These are phyloP conservation scores for Eudorina sp. DNA, from an alignment of 139 green algal genomes.

Conservation along the genomic window DNA sequence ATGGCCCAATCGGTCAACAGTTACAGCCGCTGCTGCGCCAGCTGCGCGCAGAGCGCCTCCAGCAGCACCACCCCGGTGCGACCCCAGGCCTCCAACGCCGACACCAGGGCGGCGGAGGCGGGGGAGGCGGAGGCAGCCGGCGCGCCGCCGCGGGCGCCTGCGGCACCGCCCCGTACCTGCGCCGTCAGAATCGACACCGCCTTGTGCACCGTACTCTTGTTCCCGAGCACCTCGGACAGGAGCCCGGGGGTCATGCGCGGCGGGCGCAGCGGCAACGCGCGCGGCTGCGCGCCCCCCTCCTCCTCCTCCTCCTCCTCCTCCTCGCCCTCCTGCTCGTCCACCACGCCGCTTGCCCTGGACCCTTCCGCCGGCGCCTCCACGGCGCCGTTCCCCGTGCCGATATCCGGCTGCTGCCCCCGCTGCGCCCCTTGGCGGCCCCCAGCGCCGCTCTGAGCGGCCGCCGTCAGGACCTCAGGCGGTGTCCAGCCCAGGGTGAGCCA, in stretches of 20 bases:
- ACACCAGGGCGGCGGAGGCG: slow-evolving; percentile 5
- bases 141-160: neutral
- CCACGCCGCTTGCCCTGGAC: neutral
- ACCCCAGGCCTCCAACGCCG: slow-evolving; percentile 27
- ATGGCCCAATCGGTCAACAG: neutral
- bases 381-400: too few relatives aligned
- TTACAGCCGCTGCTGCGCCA: slow-evolving; percentile 18
- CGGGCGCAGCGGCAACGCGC: neutral
- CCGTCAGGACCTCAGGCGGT: neutral
- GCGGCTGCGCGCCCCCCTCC: neutral
- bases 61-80: slow-evolving; percentile 30
- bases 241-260: slow-evolving; percentile 12
- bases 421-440: too few relatives aligned
- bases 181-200: neutral
- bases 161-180: too few relatives aligned
- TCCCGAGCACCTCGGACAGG: slow-evolving; percentile 25
- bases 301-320: neutral
- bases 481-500: slow-evolving; percentile 31
- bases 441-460: too few relatives aligned
- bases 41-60: slow-evolving; percentile 31
- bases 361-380: too few relatives aligned
- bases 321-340: too few relatives aligned
- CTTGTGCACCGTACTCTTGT: neutral
- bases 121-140: neutral
- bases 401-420: too few relatives aligned